Percentiles rank a stretch among this genome's conserved stretches.
These are phyloP conservation scores for Athelia psychrophila DNA, from an alignment of 1,284 basidiomycete species.

Conservation along the genomic window DNA sequence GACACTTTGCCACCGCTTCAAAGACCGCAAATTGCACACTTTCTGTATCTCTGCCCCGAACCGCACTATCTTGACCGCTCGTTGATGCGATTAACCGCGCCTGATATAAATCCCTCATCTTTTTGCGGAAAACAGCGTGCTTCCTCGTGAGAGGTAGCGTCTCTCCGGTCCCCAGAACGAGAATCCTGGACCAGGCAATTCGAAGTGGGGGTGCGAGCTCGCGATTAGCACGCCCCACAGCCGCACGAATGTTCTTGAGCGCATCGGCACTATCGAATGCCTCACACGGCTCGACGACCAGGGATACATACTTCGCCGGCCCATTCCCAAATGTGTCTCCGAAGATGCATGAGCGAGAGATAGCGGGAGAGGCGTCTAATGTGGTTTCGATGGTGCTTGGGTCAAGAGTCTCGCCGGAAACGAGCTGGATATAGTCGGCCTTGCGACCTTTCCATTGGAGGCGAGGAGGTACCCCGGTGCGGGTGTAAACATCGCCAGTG, in stretches of 20 bases:
- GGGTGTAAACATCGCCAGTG: slow-evolving; percentile 31
- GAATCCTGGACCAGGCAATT: slow-evolving; percentile 27
- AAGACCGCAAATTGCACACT: too few relatives aligned
- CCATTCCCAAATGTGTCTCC: slow-evolving; percentile 31
- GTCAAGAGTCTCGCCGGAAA: slow-evolving; percentile 27
- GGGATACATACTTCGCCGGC: slow-evolving; percentile 26
- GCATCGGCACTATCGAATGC: slow-evolving; percentile 7
- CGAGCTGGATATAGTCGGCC: slow-evolving; percentile 33
- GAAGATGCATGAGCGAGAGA: slow-evolving; percentile 25
- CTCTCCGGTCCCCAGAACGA: slow-evolving; percentile 22
- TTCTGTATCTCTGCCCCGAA: too few relatives aligned
- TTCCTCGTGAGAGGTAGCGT: slow-evolving; percentile 31
- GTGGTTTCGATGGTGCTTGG: slow-evolving; percentile 28
- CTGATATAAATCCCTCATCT: slow-evolving; percentile 20
- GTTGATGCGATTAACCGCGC: too few relatives aligned
- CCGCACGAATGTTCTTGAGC: slow-evolving; percentile 21
- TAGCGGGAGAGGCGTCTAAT: slow-evolving; percentile 18
- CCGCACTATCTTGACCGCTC: too few relatives aligned
- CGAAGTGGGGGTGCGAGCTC: slow-evolving; percentile 29
- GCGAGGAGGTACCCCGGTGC: slow-evolving; percentile 11
- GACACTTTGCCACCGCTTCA: too few relatives aligned
- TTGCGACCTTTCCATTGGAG: slow-evolving; percentile 31
- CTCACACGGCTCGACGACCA: slow-evolving; percentile 23
- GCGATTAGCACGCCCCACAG: slow-evolving; percentile 25
- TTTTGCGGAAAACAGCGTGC: slow-evolving; percentile 30